Conservation (phyloP, 495 filamentous ascomycete genomes). For the Penicillium pancosmium region DNA sequence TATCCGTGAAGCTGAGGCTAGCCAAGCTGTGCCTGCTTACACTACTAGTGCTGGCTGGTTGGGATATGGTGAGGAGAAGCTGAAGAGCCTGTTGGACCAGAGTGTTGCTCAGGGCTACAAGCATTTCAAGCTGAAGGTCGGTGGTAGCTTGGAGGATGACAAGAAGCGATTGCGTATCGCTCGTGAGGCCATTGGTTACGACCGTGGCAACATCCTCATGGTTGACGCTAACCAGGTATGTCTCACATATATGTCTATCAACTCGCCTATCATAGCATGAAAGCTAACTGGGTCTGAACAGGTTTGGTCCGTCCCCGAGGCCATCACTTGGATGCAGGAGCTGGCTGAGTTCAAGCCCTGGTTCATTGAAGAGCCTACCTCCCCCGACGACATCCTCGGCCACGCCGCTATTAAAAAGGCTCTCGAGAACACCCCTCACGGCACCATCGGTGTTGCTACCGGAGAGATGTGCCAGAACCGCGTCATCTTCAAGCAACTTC, state of each 20-base stretch:
- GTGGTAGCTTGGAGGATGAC: conserved; percentile 71
- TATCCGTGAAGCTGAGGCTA: conserved; percentile 68
- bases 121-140: conserved; percentile 95
- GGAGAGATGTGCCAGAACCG: conserved; percentile 98
- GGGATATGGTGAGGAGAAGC: conserved; percentile 88
- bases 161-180: conserved; percentile 70
- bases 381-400: conserved; percentile 87
- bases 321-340: conserved; percentile 82
- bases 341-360: conserved; percentile 86
- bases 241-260: not conserved
- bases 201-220: conserved; percentile 87
- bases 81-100: conserved; percentile 70
- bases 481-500: conserved; percentile 90
- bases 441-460: conserved; percentile 80
- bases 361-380: conserved; percentile 98
- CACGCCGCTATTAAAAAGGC: conserved; percentile 84
- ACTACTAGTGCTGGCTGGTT: conserved; percentile 92
- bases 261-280: not conserved
- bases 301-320: conserved; percentile 90
- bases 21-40: conserved; percentile 81
- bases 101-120: conserved; percentile 74
- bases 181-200: conserved; percentile 81
- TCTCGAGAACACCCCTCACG: conserved; percentile 62
- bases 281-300: conserved; percentile 17
- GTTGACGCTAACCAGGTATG: conserved; percentile 87